Evolutionary conservation across 495 filamentous ascomycete species (phyloP), one percentile per base, ranked within the genome.

Genomic region (Glonium stellatum): DNA sequence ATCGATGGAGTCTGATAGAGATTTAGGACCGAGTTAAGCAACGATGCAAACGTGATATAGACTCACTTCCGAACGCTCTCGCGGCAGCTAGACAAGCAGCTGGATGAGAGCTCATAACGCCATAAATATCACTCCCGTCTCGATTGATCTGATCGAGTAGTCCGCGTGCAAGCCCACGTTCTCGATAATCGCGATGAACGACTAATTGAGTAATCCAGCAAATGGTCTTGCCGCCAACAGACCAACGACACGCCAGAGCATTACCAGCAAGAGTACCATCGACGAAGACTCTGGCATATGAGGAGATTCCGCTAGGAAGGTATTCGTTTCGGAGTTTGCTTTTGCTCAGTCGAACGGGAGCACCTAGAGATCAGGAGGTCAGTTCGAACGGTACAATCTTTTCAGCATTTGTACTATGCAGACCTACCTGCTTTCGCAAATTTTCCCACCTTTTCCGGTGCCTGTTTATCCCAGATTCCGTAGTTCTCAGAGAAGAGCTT

Each of bases 171-270:
- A 75, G 63, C 55, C 70, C 67, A 47, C 59, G 66, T 52, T 69
- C 62, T 36, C 73, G 68, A 50, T 62, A 73, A 41, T 69, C 63
- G 36, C 31, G 50, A 51, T 70, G 66, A 22, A 76, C 70, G 0
- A 73, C 70, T 21, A 76, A 67, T 58, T 76, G 72, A 57, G 73
- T 74, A 18, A 76, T 53, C 73, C 73, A 76, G 60, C 67, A 74
- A 42, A 75, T 51, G 50, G 42, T 67, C 57, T 42, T 65, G 6
- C 53, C 57, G 23, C 69, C 11, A 52, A 49, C 47, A 13, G 15
- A 48, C 73, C 69, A 75, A 21, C 72, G 69, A 25, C 67, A 70
- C 42, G 72, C 70, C 25, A 76, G 72, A 13, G 63, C 72, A 44
- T 75, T 67, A 18, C 73, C 73, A 27, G 63, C 70, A 55, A 72